phyloP scores from a whole-genome alignment of 2,329 filamentous ascomycete species.

The Trichoderma cornu-damae region DNA sequence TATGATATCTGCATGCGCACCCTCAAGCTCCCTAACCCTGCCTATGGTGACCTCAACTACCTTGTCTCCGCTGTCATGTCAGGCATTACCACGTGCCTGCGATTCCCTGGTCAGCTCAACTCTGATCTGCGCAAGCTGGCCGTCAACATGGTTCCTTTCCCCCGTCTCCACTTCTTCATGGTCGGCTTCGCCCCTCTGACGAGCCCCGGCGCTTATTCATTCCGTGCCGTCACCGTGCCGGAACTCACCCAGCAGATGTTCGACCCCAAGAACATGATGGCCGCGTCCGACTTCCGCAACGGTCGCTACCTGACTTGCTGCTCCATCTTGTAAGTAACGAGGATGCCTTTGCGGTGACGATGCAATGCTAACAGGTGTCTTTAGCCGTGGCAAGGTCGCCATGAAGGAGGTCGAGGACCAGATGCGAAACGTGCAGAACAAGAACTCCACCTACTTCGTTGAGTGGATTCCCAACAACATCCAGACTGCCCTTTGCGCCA shows the following conservation, averaged over 20 bases:
- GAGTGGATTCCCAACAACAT: conserved; percentile 99
- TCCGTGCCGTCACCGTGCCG: conserved; percentile 95
- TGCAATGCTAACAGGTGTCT: conserved; percentile 17
- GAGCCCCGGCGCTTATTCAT: conserved; percentile 76
- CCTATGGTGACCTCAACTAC: conserved; percentile 99
- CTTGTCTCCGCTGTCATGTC: conserved; percentile 99
- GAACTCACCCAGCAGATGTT: conserved; percentile 99
- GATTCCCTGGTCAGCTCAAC: conserved; percentile 99
- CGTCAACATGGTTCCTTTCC: conserved; percentile 99
- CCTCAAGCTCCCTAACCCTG: conserved; percentile 96
- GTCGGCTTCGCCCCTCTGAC: conserved; percentile 98
- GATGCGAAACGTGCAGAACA: conserved; percentile 99
- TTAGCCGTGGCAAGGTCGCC: conserved; percentile 92
- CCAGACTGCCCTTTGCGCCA: conserved; percentile 98
- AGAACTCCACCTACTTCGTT: conserved; percentile 99
- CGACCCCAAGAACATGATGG: conserved; percentile 99
- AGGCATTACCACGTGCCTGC: conserved; percentile 94
- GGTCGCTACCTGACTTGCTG: conserved; percentile 99
- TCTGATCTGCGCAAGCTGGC: conserved; percentile 99
- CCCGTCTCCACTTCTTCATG: conserved; percentile 99
- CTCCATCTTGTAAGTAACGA: conserved; percentile 76
- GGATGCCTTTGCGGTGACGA: not conserved
- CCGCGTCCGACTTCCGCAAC: conserved; percentile 98
- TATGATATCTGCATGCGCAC: conserved; percentile 99
- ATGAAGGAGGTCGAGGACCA: conserved; percentile 99